Base-by-base conservation (phyloP, 2,329 filamentous ascomycete species). In the Neodidymelliopsis sp. region DNA sequence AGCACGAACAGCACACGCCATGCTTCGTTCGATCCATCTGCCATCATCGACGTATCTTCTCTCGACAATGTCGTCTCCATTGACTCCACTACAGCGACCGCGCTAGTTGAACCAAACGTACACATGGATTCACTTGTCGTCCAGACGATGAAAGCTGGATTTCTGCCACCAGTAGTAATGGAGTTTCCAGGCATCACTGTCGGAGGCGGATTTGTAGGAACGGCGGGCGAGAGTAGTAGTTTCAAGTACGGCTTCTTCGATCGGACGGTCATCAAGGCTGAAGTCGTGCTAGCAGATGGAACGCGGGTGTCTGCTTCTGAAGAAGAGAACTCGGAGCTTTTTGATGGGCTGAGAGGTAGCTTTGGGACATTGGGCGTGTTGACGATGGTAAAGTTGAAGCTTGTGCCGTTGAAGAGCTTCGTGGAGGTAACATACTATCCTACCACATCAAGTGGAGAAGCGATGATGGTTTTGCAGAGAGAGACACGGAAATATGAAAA, bases 1-100 rank as follows among this genome's bases (percentile, higher is more conserved):
- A 84, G 86, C 2, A 91, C 88, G 18, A 90, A 90, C 75, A 88
- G 84, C 71, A 91, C 89, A 11, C 84, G 89, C 0, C 79, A 80
- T 49, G 67, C 69, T 2, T 56, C 60, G n/a, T 69, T 72, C 47
- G 59, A 69, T 27, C 63, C 43, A 6, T 76, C 63, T 20, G 42
- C 53, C 12, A 59, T 84, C 8, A 77, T 92, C 48, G 86, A 90
- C 67, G 89, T 86, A 16, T 86, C 84, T 69, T 61, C 65, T 4
- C 80, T 92, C 19, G 81, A 79, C 56, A 78, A 81, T 60, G 80
- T 92, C 13, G 73, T 92, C 2, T 69, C 75, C 5, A 75, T 92
- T 36, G 79, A 90, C 63, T 61, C 56, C 0, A 64, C 71, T 1
- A 68, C 65, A 3, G 78, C 75, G 57, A 86, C 80, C 2, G 86